phyloP scores from a whole-genome alignment of 106 monocot genomes.

The Allium sativum region DNA sequence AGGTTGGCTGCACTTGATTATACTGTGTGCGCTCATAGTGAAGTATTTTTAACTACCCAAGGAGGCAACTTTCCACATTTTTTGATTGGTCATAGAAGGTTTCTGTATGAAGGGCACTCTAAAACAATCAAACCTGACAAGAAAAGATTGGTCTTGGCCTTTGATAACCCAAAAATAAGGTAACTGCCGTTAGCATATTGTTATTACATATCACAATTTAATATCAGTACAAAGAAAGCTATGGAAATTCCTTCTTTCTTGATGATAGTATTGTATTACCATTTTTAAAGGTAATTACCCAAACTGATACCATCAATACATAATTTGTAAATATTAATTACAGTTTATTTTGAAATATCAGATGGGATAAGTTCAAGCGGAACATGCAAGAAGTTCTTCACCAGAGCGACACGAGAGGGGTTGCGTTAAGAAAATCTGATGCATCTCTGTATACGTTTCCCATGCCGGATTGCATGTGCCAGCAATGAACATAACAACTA shows the following conservation, averaged over 20 bases:
- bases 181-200: not conserved
- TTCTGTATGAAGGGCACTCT: constrained; percentile 70
- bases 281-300: not conserved
- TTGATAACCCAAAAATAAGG: constrained; percentile 79
- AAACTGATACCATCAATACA: too few species aligned
- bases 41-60: constrained; percentile 95
- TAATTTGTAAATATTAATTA: too few species aligned
- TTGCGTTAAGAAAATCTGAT: constrained; percentile 45
- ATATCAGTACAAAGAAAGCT: too few species aligned
- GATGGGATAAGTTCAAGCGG: constrained; percentile 85
- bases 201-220: too few species aligned
- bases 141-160: constrained; percentile 57
- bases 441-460: constrained; percentile 72
- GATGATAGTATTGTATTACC: not conserved
- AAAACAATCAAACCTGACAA: constrained; percentile 96
- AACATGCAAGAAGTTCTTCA: constrained; percentile 85
- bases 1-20: constrained; percentile 93
- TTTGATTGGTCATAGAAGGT: constrained; percentile 80
- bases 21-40: constrained; percentile 73
- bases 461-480: constrained; percentile 98
- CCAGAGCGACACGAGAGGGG: constrained; percentile 62
- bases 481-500: constrained; percentile 15
- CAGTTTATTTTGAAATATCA: constrained; percentile 13
- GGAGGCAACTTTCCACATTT: constrained; percentile 98
- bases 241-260: not conserved